phyloP scores from a whole-genome alignment of 805 yeast species.

The Saccharomycopsis schoenii region DNA sequence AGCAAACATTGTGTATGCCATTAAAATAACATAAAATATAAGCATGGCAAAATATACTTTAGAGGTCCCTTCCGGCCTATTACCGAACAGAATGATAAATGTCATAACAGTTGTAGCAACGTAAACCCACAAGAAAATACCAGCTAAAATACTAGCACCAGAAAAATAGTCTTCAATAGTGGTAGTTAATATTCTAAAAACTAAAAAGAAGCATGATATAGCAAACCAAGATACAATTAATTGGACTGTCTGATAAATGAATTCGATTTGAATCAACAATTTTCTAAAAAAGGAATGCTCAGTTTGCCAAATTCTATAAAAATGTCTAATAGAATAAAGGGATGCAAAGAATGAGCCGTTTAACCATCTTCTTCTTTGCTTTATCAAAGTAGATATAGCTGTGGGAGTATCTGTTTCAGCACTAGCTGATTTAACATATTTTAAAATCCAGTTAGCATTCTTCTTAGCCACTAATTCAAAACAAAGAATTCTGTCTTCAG shows the following conservation, averaged over 20 bases:
- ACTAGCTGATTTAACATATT: slow-evolving; percentile 77
- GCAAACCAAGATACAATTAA: slow-evolving; percentile 88
- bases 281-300: slow-evolving; percentile 61
- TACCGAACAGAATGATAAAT: slow-evolving; percentile 86
- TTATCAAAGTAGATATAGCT: slow-evolving; percentile 70
- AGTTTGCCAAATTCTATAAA: slow-evolving; percentile 66
- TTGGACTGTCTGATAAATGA: slow-evolving; percentile 63
- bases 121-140: slow-evolving; percentile 77
- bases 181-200: slow-evolving; percentile 77
- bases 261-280: slow-evolving; percentile 64
- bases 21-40: slow-evolving; percentile 71
- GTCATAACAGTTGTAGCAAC: slow-evolving; percentile 73
- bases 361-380: slow-evolving; percentile 93
- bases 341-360: slow-evolving; percentile 97
- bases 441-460: slow-evolving; percentile 62
- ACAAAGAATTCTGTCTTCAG: slow-evolving; percentile 93
- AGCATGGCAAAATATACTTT: slow-evolving; percentile 68
- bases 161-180: slow-evolving; percentile 64
- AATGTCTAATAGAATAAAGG: slow-evolving; percentile 72
- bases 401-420: slow-evolving; percentile 97
- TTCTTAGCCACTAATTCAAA: slow-evolving; percentile 89
- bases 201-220: slow-evolving; percentile 79
- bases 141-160: slow-evolving; percentile 70
- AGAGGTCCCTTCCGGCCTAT: slow-evolving; percentile 85
- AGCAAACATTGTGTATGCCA: slow-evolving; percentile 85